Evolutionary conservation across 2,329 filamentous ascomycete species (phyloP).

Genomic region (Akanthomyces lecanii): DNA sequence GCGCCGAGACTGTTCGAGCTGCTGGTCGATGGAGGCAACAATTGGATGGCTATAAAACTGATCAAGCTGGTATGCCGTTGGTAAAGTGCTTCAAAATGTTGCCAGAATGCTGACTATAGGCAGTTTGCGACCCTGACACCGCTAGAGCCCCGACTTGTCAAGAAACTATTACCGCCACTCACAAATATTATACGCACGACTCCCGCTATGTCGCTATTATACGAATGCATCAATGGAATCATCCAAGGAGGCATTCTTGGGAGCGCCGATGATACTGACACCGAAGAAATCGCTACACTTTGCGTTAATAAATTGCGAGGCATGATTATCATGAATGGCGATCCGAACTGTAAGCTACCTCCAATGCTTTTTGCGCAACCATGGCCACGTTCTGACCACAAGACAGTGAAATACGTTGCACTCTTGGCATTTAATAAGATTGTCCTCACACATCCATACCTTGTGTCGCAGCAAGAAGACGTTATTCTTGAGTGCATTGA

Average conservation of each 20-base stretch:
- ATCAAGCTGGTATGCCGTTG: slow-evolving; percentile 72
- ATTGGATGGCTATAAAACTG: slow-evolving; percentile 99
- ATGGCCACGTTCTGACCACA: slow-evolving; percentile 18
- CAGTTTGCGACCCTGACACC: slow-evolving; percentile 94
- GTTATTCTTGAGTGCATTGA: slow-evolving; percentile 96
- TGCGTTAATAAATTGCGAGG: slow-evolving; percentile 90
- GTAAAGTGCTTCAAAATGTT: neutral
- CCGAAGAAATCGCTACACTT: slow-evolving; percentile 85
- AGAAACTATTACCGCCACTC: slow-evolving; percentile 84
- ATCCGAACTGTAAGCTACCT: slow-evolving; percentile 72
- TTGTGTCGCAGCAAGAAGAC: slow-evolving; percentile 90
- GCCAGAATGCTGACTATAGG: slow-evolving; percentile 9
- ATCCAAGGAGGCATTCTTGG: slow-evolving; percentile 94
- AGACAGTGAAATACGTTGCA: slow-evolving; percentile 89
- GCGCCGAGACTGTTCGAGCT: slow-evolving; percentile 90
- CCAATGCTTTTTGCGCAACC: neutral
- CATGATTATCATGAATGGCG: slow-evolving; percentile 90
- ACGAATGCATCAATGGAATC: slow-evolving; percentile 98
- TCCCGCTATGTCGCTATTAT: slow-evolving; percentile 93
- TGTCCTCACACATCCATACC: slow-evolving; percentile 77
- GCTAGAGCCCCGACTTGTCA: slow-evolving; percentile 82
- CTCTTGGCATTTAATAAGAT: slow-evolving; percentile 94
- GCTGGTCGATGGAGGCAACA: slow-evolving; percentile 86
- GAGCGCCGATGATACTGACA: slow-evolving; percentile 71
- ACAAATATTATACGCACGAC: slow-evolving; percentile 93